Evolutionary conservation across 805 yeast genomes (phyloP).

Genomic region (Candida argentea): DNA sequence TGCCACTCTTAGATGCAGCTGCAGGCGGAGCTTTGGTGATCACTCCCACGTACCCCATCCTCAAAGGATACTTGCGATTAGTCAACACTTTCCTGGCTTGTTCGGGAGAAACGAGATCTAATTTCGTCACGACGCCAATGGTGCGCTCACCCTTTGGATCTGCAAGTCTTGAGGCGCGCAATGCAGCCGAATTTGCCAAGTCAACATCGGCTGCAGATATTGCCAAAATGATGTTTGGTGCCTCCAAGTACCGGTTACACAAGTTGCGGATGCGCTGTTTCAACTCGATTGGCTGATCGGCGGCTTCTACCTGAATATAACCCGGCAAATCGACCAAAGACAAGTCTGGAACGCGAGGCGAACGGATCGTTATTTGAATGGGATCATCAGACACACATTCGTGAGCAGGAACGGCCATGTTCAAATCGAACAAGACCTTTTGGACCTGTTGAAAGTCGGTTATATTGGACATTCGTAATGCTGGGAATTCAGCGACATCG

Average conservation of each 20-base stretch:
- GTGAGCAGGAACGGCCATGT: slow-evolving; percentile 79
- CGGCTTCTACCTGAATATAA: slow-evolving; percentile 92
- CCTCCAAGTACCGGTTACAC: slow-evolving; percentile 77
- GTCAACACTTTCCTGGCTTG: slow-evolving; percentile 58
- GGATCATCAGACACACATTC: slow-evolving; percentile 92
- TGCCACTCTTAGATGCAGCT: slow-evolving; percentile 10
- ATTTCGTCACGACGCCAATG: slow-evolving; percentile 89
- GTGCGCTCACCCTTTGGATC: slow-evolving; percentile 96
- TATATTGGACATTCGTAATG: slow-evolving; percentile 67
- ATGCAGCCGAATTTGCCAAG: slow-evolving; percentile 89
- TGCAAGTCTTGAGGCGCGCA: slow-evolving; percentile 77
- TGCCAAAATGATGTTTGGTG: slow-evolving; percentile 91
- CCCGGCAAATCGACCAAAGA: slow-evolving; percentile 96
- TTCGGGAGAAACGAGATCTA: slow-evolving; percentile 79
- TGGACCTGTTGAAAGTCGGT: slow-evolving; percentile 88
- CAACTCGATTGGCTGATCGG: slow-evolving; percentile 84
- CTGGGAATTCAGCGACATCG: slow-evolving; percentile 90
- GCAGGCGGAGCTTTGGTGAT: slow-evolving; percentile 67
- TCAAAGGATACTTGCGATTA: slow-evolving; percentile 79
- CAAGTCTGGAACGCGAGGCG: slow-evolving; percentile 82
- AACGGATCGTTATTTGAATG: slow-evolving; percentile 80
- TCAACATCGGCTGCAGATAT: slow-evolving; percentile 98
- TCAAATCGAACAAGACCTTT: slow-evolving; percentile 74
- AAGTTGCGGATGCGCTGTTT: slow-evolving; percentile 69
- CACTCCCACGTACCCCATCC: slow-evolving; percentile 98